These are phyloP conservation scores for Phragmites australis DNA, from an alignment of 176 grass and related monocot genomes.

Conservation along the genomic window DNA sequence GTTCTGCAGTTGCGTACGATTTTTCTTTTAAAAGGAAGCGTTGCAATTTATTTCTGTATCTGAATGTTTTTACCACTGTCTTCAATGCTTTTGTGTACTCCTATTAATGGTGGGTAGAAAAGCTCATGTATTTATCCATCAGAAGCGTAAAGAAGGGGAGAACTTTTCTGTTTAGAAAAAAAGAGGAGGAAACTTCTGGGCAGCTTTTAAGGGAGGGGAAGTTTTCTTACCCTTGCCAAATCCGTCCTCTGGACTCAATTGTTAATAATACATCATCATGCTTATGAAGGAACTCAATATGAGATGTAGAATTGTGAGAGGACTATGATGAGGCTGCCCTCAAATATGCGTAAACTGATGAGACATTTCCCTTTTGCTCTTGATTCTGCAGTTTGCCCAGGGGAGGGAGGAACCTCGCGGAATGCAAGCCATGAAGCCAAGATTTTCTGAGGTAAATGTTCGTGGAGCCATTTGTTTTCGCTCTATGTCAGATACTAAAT, in stretches of 20 bases:
- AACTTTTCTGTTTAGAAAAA: slow-evolving; percentile 25
- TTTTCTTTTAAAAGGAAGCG: not conserved
- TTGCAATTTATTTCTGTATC: not conserved
- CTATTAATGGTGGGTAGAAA: not conserved
- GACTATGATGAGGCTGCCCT: not conserved
- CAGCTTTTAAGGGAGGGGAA: slow-evolving; percentile 13
- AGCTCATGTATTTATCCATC: slow-evolving; percentile 10
- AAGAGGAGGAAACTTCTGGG: slow-evolving; percentile 13
- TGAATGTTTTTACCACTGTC: not conserved
- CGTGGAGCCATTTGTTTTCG: not conserved
- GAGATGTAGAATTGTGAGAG: not conserved
- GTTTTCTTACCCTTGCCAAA: slow-evolving; percentile 10
- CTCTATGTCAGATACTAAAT: not conserved
- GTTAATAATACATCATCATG: not conserved
- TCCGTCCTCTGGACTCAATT: not conserved
- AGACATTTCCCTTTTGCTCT: slow-evolving; percentile 25
- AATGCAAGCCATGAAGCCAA: not conserved
- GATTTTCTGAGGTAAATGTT: slow-evolving; percentile 32
- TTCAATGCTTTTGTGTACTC: not conserved
- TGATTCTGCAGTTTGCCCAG: slow-evolving; percentile 44
- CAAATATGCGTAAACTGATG: slow-evolving; percentile 18
- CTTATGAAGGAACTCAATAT: slow-evolving; percentile 9
- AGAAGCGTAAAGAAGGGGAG: slow-evolving; percentile 10
- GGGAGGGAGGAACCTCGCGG: slow-evolving; percentile 36
- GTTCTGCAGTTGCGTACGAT: not conserved